Base-by-base conservation (phyloP, 2,329 filamentous ascomycete genomes). In the Pseudogymnoascus sp. region DNA sequence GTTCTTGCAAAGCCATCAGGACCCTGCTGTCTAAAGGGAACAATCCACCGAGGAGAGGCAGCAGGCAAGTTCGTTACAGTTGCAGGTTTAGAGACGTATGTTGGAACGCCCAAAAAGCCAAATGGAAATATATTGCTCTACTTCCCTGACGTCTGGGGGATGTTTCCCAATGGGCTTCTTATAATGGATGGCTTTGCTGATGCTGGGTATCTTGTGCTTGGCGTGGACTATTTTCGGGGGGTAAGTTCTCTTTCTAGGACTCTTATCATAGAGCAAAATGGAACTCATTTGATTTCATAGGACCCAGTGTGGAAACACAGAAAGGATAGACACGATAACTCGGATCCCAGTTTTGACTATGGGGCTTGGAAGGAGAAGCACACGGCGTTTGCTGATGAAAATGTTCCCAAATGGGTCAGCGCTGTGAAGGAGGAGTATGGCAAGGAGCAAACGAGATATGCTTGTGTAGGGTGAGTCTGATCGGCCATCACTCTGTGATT, bases 351-450 rank as follows among this genome's bases (percentile, higher is more conserved):
- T 29, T 82, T 82, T 63, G 79, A 82, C 68, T 77, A 75, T 21
- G 76, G 76, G 33, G 79, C 77, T 5, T 82, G 80, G 80, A 78
- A 77, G 63, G 62, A 64, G 31, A 81, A 81, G 69, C 77, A 82
- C 64, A 72, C 68, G 13, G 67, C 68, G 3, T 80, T 78, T 65
- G 79, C 80, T 0, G 68, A 72, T 3, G 75, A 74, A 38, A 73
- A 73, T n/a, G 76, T 80, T 0, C 78, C 79, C 0, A 70, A 70
- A 62, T 82, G 80, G 80, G 72, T 74, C 0, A 70, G 72, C 5
- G 75, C 74, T 1, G 76, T 78, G 35, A 74, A 72, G 35, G 61
- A 66, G 26, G 65, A 71, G 47, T 79, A 76, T 63, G 76, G 74
- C 16, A 70, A 70, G 14, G 47, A 68, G 7, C 65, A 61, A 8